Percentiles rank a stretch among this genome's conserved stretches.
These are phyloP conservation scores for Sarocladium kiliense DNA, from an alignment of 2,329 filamentous ascomycete genomes.

Conservation along the genomic window DNA sequence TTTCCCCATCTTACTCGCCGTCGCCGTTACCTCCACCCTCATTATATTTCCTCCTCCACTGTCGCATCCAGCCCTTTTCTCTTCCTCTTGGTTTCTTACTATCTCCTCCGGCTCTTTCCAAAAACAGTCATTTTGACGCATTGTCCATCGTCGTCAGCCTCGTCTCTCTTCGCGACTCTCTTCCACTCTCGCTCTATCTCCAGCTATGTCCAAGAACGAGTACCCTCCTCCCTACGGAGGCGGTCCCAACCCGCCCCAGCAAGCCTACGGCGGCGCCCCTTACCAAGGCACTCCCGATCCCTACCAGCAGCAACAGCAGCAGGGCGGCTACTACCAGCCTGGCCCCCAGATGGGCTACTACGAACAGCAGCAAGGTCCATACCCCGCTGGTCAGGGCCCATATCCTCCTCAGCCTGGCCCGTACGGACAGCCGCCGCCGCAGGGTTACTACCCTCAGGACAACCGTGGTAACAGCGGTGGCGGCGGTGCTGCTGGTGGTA, in stretches of 20 bases:
- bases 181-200: not conserved
- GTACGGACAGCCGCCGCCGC: conserved; percentile 26
- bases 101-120: not conserved
- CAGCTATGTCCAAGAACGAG: conserved; percentile 38
- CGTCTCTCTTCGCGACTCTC: not conserved
- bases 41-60: conserved; percentile 3
- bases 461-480: conserved; percentile 9
- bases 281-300: conserved; percentile 24
- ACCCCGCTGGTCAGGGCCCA: conserved; percentile 12
- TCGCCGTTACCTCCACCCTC: not conserved
- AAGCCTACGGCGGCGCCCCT: conserved; percentile 34
- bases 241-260: conserved; percentile 32
- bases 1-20: not conserved
- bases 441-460: conserved; percentile 30
- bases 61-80: not conserved
- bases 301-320: conserved; percentile 21
- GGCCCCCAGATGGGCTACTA: conserved; percentile 26
- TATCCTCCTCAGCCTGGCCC: conserved; percentile 27
- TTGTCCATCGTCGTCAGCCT: not conserved
- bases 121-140: not conserved
- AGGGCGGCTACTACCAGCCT: conserved; percentile 20
- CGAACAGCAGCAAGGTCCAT: conserved; percentile 21
- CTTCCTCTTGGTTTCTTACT: not conserved
- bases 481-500: conserved; percentile 17
- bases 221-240: conserved; percentile 44